Evolutionary conservation across 2,329 filamentous ascomycete genomes (phyloP), one percentile per base, ranked within the genome.

Genomic region (Hymenotorrendiella dingleyae): DNA sequence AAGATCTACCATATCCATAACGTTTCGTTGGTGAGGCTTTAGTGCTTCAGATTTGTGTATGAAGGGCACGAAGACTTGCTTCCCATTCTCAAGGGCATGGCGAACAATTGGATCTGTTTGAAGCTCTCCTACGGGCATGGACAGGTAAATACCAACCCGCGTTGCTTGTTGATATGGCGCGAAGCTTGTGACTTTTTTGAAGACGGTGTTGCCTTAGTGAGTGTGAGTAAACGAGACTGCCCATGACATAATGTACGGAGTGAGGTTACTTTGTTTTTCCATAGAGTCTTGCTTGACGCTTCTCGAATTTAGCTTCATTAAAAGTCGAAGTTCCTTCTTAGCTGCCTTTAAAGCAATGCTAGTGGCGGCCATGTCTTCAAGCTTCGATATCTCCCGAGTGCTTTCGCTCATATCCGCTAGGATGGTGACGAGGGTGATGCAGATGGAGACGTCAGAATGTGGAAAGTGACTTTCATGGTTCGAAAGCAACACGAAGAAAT

Each of bases 1-100:
- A 29, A 98, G 70, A 49, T 80, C 80, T 17, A 98, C 78, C 93
- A 98, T 97, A 59, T 96, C 89, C 93, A 98, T 98, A 41, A 93
- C 75, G n/a, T n/a, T n/a, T n/a, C n/a, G n/a, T n/a, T n/a, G n/a
- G n/a, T n/a, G n/a, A n/a, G n/a, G n/a, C n/a, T n/a, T n/a, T n/a
- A n/a, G n/a, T n/a, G n/a, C n/a, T n/a, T n/a, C n/a, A 12, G 86
- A 86, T 5, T 79, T 76, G 66, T 93, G 82, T 40, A 95, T 82
- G 61, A 93, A 96, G 0, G 93, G 93, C 36, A 98, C 82, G 63
- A 88, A 97, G 45, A 98, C 89, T 48, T 82, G 72, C 66, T 97
- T 98, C 28, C 86, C 87, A 3, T 71, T 64, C 6, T 68, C 66
- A 20, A 98, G 71, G 10, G 91, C 90, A 68, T 96, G 79, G 21